Conservation (phyloP, 345 rosid species). For the Pugionium dolabratum region DNA sequence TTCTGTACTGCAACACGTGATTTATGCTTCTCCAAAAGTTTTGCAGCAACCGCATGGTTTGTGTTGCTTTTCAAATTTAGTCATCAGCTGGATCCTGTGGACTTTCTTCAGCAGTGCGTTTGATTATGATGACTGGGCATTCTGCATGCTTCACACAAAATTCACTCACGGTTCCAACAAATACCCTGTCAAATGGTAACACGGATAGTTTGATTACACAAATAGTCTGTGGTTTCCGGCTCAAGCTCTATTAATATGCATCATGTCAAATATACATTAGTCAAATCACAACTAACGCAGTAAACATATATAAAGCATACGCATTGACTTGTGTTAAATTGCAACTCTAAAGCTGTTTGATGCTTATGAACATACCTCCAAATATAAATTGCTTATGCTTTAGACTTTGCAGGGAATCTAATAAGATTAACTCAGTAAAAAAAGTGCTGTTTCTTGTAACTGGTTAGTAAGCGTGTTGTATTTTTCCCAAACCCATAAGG, state of each 20-base stretch:
- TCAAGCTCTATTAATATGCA: background rate
- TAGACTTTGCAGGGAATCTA: background rate
- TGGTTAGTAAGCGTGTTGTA: background rate
- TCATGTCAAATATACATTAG: slow-evolving; percentile 2
- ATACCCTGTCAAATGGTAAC: slow-evolving; percentile 61
- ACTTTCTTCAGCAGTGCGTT: slow-evolving; percentile 75
- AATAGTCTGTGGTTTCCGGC: background rate
- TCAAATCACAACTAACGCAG: background rate
- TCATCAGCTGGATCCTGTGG: slow-evolving; percentile 97
- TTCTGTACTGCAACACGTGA: background rate
- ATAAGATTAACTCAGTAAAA: background rate
- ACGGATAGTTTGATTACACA: background rate
- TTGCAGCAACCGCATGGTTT: background rate
- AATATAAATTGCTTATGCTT: background rate
- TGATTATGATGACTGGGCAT: slow-evolving; percentile 84
- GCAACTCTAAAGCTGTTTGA: background rate
- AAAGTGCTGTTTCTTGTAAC: no score
- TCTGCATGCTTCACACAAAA: slow-evolving; percentile 96
- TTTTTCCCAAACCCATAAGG: background rate
- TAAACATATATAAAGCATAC: background rate
- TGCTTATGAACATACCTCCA: background rate
- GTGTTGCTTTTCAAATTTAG: slow-evolving; percentile 38
- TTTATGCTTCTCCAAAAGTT: background rate
- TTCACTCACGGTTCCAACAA: slow-evolving; percentile 95
- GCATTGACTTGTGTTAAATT: slow-evolving; percentile 1